Evolutionary conservation across 2,329 filamentous ascomycete species (phyloP), one percentile per base, ranked within the genome.

Genomic region (Dactylellina haptotyla): DNA sequence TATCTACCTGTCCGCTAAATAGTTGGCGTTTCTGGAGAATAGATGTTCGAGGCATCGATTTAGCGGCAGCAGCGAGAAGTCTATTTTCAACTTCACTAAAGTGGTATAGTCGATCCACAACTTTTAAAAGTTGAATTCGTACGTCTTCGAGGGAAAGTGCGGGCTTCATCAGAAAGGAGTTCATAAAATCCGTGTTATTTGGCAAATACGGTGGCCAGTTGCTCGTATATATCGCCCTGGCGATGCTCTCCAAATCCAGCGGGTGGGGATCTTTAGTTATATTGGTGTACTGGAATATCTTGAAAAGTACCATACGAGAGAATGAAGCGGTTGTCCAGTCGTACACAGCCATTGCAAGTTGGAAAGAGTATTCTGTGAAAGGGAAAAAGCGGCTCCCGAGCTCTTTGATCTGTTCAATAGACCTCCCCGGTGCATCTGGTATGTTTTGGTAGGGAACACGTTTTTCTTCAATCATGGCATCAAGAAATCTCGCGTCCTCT

Each of bases 281-380:
- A 26, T 43, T 65, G 2, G 61, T 54, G 28, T 65, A 65, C 28
- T 65, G 48, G 37, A 56, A 65, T 45, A 65, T 41, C 18, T 65
- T 65, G 26, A 65, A 28, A 20, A 65, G 37, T 16, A 65, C 61
- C 9, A 65, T 18, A 4, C 61, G 61, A 8, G 61, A 39, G 25
- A 65, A 65, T 9, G 61, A 65, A 6, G 61, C 32, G 3, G 32
- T 45, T 8, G 61, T 65, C 61, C 61, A 65, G 26, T 65, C 61
- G 23, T 65, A 65, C 1, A 65, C 34, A 2, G 48, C 1, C 48
- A 65, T 43, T 6, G 61, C 61, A 16, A 65, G 61, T 23, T 65
- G 51, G 23, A 50, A 62, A 0, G 57, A 62, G 26, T 50, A 51
- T 6, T 43, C 28, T 12, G 57, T 51, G 43, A 62, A 62, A 5